Evolutionary conservation across 2,329 filamentous ascomycete genomes (phyloP).

Genomic region (Colletotrichum cordylinicola): DNA sequence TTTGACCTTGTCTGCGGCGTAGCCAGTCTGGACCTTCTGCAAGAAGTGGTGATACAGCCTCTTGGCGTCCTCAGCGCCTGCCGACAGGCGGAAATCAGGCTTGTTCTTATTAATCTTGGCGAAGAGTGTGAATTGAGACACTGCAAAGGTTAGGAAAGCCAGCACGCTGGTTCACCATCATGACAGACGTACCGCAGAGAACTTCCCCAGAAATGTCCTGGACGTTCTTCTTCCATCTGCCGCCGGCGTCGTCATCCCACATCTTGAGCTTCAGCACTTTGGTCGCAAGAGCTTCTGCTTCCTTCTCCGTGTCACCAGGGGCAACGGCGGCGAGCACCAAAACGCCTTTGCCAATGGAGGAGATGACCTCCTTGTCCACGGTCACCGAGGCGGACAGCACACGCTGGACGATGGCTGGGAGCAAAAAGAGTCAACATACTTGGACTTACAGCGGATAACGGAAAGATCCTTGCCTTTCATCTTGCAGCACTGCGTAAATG

Average conservation of each 20-base stretch:
- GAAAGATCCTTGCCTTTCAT: slow-evolving; percentile 41
- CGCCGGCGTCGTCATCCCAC: slow-evolving; percentile 83
- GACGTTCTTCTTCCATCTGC: slow-evolving; percentile 88
- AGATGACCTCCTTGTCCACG: slow-evolving; percentile 88
- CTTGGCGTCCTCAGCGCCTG: slow-evolving; percentile 78
- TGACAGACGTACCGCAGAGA: slow-evolving; percentile 77
- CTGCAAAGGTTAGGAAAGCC: slow-evolving; percentile 47
- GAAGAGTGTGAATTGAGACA: slow-evolving; percentile 95
- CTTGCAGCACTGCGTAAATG: slow-evolving; percentile 2
- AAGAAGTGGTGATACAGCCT: slow-evolving; percentile 86
- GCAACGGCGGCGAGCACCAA: slow-evolving; percentile 92
- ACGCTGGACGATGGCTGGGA: slow-evolving; percentile 86
- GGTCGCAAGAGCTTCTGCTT: slow-evolving; percentile 80
- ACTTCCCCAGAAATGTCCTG: slow-evolving; percentile 89
- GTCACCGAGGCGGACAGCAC: slow-evolving; percentile 96
- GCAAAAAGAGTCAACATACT: slow-evolving; percentile 22
- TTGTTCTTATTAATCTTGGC: slow-evolving; percentile 96
- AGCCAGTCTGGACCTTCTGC: slow-evolving; percentile 74
- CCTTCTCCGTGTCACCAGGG: slow-evolving; percentile 87
- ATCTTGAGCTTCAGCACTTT: slow-evolving; percentile 91
- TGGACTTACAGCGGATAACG: slow-evolving; percentile 5
- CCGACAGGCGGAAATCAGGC: slow-evolving; percentile 91
- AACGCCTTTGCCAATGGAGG: slow-evolving; percentile 87
- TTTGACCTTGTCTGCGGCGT: slow-evolving; percentile 78
- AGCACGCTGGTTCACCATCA: not conserved